Evolutionary conservation across 1,139 yeast species (phyloP), one percentile per base, ranked within the genome.

Genomic region (Meyerozyma guilliermondii): DNA sequence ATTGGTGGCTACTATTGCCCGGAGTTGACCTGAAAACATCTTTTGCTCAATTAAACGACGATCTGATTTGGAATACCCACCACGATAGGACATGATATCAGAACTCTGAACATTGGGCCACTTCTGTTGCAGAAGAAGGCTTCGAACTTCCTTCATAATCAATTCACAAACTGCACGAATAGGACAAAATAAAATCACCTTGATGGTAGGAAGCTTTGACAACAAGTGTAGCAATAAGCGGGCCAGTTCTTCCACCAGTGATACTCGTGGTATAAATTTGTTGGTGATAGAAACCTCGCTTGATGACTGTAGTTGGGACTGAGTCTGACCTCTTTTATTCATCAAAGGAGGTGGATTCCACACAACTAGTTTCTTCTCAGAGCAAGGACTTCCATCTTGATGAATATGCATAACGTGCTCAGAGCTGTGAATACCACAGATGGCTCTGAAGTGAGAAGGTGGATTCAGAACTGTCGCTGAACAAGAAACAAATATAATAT

Each of bases 391-490:
- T 0, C 98, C 98, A 65, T 92, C 98, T 38, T 81, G 65, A 35
- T 68, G 64, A 2, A 88, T 68, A 53, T 84, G 81, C 3, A 69
- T 63, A 0, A 85, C 71, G 1, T 57, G 50, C 1, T 68, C 70
- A 1, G 60, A 52, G 1, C 65, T 62, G 0, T 66, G 62, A 7
- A 88, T 65, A 0, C 95, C 91, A 56, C 92, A 87, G 33, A 92
- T 73, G 2, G 78, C 68, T 38, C 76, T 61, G 80, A 91, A 87
- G 55, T 88, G 94, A 5, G 70, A 55, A 0, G 66, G 65, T 0
- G 98, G 97, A 39, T 81, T 74, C 47, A 77, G 76, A 44, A 92
- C 77, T 0, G 99, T 92, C 0, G 99, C 99, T 0, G 98, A 89
- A 62, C 98, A 91, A 1, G 96, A 86, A 6, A 92, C 80, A 54